A percentile compares a stretch with the other conserved stretches of the same genome.
Conservation (phyloP, 2,329 filamentous ascomycete genomes). For the Calonectria pteridis region DNA sequence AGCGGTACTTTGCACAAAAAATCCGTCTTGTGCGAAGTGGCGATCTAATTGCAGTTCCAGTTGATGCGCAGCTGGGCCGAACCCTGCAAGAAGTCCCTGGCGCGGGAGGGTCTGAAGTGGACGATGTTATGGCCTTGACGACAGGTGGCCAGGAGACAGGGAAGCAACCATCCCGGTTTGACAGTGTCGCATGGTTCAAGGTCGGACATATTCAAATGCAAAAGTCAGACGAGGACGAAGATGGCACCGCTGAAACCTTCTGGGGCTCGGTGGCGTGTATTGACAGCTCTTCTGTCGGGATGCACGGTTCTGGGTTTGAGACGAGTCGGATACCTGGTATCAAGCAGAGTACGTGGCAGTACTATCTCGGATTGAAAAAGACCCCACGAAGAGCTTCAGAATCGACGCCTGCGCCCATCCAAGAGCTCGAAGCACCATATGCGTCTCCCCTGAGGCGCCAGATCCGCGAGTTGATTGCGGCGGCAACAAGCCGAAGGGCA, state of each 20-base stretch:
- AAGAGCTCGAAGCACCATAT: constrained; percentile 62
- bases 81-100: constrained; percentile 80
- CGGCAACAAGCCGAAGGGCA: constrained; percentile 88
- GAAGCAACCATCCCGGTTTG: constrained; percentile 53
- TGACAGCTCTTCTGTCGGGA: constrained; percentile 86
- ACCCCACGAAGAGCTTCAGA: constrained; percentile 63
- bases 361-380: constrained; percentile 85
- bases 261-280: constrained; percentile 92
- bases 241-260: constrained; percentile 73
- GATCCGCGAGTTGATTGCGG: constrained; percentile 85
- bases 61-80: constrained; percentile 87
- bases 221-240: constrained; percentile 67
- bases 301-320: constrained; percentile 92
- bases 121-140: constrained; percentile 74
- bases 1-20: constrained; percentile 87
- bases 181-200: constrained; percentile 90
- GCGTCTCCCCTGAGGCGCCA: constrained; percentile 75
- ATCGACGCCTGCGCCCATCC: constrained; percentile 53
- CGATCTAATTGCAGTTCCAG: constrained; percentile 88
- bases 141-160: constrained; percentile 50
- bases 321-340: constrained; percentile 83
- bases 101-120: constrained; percentile 74
- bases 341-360: constrained; percentile 85
- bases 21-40: constrained; percentile 86
- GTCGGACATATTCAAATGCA: constrained; percentile 78